Conservation (phyloP, 1,139 yeast species). For the Saccharomycopsis hybrid region DNA sequence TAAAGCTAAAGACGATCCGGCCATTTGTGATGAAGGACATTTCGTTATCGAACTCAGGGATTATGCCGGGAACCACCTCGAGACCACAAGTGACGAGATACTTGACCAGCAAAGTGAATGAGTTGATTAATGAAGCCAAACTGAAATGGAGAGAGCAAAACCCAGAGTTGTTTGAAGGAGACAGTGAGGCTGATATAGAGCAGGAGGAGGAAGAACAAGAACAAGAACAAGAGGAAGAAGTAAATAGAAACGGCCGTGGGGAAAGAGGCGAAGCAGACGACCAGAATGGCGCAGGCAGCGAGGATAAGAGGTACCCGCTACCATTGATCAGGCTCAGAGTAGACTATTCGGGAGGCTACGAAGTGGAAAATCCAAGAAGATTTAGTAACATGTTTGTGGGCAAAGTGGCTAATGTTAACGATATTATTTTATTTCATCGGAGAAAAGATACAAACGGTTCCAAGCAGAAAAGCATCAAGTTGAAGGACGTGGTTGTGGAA, state of each 20-base stretch:
- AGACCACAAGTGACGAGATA: slow-evolving; percentile 56
- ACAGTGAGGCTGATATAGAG: slow-evolving; percentile 28
- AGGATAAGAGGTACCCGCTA: slow-evolving; percentile 39
- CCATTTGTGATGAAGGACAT: slow-evolving; percentile 77
- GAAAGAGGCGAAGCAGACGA: neutral
- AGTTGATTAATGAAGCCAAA: slow-evolving; percentile 55
- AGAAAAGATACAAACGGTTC: slow-evolving; percentile 30
- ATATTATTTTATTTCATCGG: slow-evolving; percentile 69
- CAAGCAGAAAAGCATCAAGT: slow-evolving; percentile 24
- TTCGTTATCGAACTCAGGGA: slow-evolving; percentile 44
- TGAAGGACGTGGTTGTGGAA: slow-evolving; percentile 26
- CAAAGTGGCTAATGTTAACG: slow-evolving; percentile 81
- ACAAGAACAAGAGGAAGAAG: slow-evolving; percentile 22
- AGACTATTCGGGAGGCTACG: slow-evolving; percentile 85
- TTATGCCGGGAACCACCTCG: slow-evolving; percentile 60
- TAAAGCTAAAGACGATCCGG: slow-evolving; percentile 66
- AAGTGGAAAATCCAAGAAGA: slow-evolving; percentile 84
- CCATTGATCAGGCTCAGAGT: slow-evolving; percentile 81
- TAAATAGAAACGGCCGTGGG: neutral
- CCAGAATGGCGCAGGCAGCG: slow-evolving; percentile 1
- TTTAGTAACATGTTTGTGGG: slow-evolving; percentile 91
- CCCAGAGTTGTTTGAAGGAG: slow-evolving; percentile 27
- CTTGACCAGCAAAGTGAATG: slow-evolving; percentile 58
- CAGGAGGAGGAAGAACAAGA: slow-evolving; percentile 24
- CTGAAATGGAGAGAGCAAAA: slow-evolving; percentile 41